Evolutionary conservation across 495 filamentous ascomycete species (phyloP), one percentile per base, ranked within the genome.

Genomic region (Annulohypoxylon bovei): DNA sequence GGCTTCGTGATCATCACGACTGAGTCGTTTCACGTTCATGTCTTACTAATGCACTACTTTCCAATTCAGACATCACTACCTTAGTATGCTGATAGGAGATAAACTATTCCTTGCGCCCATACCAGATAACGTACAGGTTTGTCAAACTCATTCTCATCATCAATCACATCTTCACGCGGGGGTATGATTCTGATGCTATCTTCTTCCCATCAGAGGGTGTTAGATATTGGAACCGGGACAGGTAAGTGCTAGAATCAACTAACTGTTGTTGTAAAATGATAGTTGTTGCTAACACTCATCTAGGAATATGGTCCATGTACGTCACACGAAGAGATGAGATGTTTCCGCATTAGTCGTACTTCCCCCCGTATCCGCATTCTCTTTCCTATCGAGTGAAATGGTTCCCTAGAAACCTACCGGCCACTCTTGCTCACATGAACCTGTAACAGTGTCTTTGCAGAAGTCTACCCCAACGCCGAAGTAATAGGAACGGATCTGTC

Each of bases 41-140:
- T 42, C 30, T 58, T 4, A 54, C 56, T 67, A 30, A 66, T 39
- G 12, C 22, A 16, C 57, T 42, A 16, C 33, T 12, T 56, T 25
- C 25, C 20, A 61, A n/a, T n/a, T 32, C 40, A 75, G 68, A 58
- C 78, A 82, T 56, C 80, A 81, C 57, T 70, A 76, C 49, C 65
- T 80, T 2, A 73, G 67, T 7, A 61, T 80, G 46, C 42, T 77
- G 6, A 50, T 77, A 39, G 75, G 82, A 14, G 83, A 83, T 25
- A 82, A 82, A 54, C 73, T 91, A 11, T 88, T 85, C 76, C 79
- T 89, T 46, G 85, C 89, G 0, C 89, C 89, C 12, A 80, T 91
- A 44, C 6, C 63, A 65, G 65, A 76, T 23, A 66, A 72, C 18
- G 61, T 72, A 4, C 46, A 68, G 60, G 70, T 72, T 44, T 4